Base-by-base conservation (phyloP, 305 asterid species). In the Lippia alba region DNA sequence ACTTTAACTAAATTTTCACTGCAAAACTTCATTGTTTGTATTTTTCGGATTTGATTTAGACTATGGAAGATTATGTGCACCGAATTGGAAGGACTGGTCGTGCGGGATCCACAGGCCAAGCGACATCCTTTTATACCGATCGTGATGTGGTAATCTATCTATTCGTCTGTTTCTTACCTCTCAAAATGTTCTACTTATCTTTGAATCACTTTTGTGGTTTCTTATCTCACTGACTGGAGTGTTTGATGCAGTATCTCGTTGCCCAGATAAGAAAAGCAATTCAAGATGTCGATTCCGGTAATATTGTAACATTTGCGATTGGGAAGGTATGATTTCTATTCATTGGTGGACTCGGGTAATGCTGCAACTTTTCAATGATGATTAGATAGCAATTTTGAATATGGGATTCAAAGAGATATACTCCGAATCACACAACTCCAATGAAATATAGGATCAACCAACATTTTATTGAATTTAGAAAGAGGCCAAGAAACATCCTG, bases 51-150 rank as follows among this genome's bases (percentile, higher is more conserved):
- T 70, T 56, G 54, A 73, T 72, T 49, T 74, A 89, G 96, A 82
- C 96, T 59, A 89, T 91, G 97, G 96, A 91, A 82, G 97, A 91
- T 74, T 91, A 91, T 58, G 94, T 91, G 32, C 97, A 91, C 81
- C 91, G 97, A 53, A 86, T 91, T 73, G 97, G 97, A 66, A 81
- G 97, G 79, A 91, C 97, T 20, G 97, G 97, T 58, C 97, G 97
- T 70, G 97, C 97, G 19, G 97, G 97, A 69, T 83, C 97, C 64
- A 87, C 96, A 39, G 97, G 97, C 76, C 87, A 80, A 82, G 94
- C 97, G 65, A 89, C 97, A 49, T 91, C 97, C 10, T 89, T 87
- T 79, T 87, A 83, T 64, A 85, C 91, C 34, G 97, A 91, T 71
- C 94, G 94, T 50, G 94, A 91, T 81, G 80, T 78, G 96, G 96